Evolutionary conservation across 257 asterid species (phyloP).

Genomic region (Rauvolfia tetraphylla): DNA sequence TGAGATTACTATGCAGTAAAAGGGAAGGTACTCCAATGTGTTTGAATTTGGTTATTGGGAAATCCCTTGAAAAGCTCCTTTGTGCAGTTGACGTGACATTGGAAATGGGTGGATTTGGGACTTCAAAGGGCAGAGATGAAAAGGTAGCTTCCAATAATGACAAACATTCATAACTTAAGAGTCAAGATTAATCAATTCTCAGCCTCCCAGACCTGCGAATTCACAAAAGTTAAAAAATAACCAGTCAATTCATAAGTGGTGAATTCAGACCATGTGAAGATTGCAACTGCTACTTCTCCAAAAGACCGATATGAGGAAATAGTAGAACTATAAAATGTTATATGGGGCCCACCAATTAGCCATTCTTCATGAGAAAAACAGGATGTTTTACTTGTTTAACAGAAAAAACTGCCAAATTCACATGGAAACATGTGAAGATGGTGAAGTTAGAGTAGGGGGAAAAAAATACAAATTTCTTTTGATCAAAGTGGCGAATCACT

Average conservation of each 20-base stretch:
- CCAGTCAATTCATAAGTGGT: background rate
- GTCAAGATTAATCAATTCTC: constrained; percentile 30
- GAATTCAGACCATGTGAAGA: constrained; percentile 13
- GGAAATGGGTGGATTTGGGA: background rate
- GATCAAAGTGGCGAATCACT: background rate
- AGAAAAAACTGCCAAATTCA: constrained; percentile 36
- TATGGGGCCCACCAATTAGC: constrained; percentile 1
- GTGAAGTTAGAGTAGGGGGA: constrained; percentile 1
- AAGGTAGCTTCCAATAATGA: constrained; percentile 49
- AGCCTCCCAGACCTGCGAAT: constrained; percentile 10
- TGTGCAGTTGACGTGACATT: constrained; percentile 8
- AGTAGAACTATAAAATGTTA: background rate
- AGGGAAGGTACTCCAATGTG: background rate
- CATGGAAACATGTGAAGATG: constrained; percentile 43
- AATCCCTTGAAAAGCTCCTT: constrained; percentile 13
- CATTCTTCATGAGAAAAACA: background rate
- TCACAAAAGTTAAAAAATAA: background rate
- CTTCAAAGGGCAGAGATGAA: background rate
- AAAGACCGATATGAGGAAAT: background rate
- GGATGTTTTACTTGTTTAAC: constrained; percentile 3
- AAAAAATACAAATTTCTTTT: no score
- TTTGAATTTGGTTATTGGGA: background rate
- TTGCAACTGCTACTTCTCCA: background rate
- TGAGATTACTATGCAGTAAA: background rate
- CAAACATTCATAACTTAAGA: constrained; percentile 39